phyloP scores from a whole-genome alignment of 2,329 filamentous ascomycete genomes.

The Exophiala aquamarina region DNA sequence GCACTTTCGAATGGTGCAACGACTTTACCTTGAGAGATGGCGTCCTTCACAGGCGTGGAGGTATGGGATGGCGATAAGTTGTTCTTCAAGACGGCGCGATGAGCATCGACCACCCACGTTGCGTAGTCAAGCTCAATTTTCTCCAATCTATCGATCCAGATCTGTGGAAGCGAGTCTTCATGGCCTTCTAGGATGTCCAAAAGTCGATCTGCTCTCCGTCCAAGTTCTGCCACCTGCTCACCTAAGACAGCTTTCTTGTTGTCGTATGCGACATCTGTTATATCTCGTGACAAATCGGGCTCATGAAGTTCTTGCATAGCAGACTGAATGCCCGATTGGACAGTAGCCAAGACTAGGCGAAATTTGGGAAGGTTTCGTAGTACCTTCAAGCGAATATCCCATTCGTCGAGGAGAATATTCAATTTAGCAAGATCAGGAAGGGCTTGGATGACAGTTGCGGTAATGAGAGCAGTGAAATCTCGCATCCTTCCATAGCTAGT shows the following conservation, averaged over 20 bases:
- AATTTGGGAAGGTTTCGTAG: constrained; percentile 71
- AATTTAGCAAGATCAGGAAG: constrained; percentile 78
- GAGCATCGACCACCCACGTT: constrained; percentile 77
- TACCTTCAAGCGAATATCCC: constrained; percentile 74
- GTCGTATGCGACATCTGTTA: constrained; percentile 41
- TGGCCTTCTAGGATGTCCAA: constrained; percentile 82
- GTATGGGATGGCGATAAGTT: constrained; percentile 42
- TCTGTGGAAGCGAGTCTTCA: constrained; percentile 78
- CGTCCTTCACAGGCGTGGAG: background rate
- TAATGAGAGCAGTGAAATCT: constrained; percentile 86
- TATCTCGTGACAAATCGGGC: constrained; percentile 11
- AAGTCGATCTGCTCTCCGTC: constrained; percentile 76
- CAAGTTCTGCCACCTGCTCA: constrained; percentile 67
- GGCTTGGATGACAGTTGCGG: constrained; percentile 85
- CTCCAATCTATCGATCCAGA: constrained; percentile 87
- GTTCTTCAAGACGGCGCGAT: constrained; percentile 68
- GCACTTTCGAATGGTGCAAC: background rate
- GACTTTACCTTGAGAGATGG: background rate
- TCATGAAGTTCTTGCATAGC: constrained; percentile 35
- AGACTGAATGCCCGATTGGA: constrained; percentile 35
- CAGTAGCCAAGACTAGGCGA: constrained; percentile 59
- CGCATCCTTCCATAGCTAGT: constrained; percentile 70
- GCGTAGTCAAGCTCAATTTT: constrained; percentile 73
- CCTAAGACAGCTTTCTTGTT: constrained; percentile 58
- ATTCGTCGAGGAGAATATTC: constrained; percentile 69